A percentile compares a stretch with the other conserved stretches of the same genome.
phyloP scores from a whole-genome alignment of 1,284 basidiomycete species.

The Taiwanofungus camphoratus region DNA sequence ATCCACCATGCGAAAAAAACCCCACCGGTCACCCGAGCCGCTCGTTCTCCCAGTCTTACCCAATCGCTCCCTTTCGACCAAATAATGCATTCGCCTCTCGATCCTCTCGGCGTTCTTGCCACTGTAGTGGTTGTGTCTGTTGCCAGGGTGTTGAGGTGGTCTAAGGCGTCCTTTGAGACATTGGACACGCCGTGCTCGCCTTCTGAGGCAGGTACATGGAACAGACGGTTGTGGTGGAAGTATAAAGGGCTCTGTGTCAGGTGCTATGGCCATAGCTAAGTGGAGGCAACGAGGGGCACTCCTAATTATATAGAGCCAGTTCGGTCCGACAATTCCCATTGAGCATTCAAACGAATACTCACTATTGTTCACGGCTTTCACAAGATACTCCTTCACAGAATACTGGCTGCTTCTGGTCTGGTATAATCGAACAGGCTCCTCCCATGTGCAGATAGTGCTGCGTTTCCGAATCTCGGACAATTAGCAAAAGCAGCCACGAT shows the following conservation, averaged over 20 bases:
- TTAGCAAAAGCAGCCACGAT: conserved; percentile 47
- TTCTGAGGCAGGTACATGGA: conserved; percentile 38
- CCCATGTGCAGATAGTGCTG: conserved; percentile 36
- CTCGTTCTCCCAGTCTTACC: not conserved
- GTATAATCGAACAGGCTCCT: conserved; percentile 29
- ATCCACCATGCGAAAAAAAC: too few species aligned
- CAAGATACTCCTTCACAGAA: conserved; percentile 39
- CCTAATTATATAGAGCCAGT: conserved; percentile 28
- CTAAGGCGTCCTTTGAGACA: conserved; percentile 22
- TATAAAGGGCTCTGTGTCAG: conserved; percentile 42
- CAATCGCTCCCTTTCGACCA: conserved; percentile 15
- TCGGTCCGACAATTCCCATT: not conserved
- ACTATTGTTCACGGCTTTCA: conserved; percentile 55
- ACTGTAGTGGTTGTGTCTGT: conserved; percentile 58
- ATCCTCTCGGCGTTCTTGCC: conserved; percentile 44
- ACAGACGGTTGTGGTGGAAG: conserved; percentile 39
- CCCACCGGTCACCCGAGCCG: too few species aligned
- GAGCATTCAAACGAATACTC: conserved; percentile 12
- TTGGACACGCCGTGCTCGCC: conserved; percentile 41
- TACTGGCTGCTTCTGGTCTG: conserved; percentile 31
- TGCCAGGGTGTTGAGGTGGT: conserved; percentile 30
- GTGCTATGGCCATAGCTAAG: conserved; percentile 43
- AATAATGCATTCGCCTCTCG: conserved; percentile 36
- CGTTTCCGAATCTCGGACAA: conserved; percentile 42
- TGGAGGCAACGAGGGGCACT: conserved; percentile 47